Evolutionary conservation across 331 rosid genomes (phyloP).

Genomic region (Malus hybrid): DNA sequence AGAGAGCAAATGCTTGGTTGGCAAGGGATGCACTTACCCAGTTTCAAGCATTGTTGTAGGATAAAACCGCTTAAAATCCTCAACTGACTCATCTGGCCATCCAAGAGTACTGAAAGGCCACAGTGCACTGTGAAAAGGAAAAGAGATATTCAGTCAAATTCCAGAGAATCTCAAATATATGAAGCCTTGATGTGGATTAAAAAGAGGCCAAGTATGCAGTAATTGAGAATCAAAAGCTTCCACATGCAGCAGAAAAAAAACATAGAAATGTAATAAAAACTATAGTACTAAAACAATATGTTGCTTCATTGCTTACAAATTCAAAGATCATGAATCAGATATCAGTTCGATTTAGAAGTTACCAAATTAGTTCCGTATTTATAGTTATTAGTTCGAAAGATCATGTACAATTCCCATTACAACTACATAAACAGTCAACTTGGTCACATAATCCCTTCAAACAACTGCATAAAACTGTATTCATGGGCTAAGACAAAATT

Average conservation of each 20-base stretch:
- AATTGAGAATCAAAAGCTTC: not conserved
- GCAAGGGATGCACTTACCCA: slow-evolving; percentile 51
- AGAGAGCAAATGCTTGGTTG: too few relatives aligned
- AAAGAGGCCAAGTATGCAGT: not conserved
- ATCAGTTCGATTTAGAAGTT: not conserved
- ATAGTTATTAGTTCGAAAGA: not conserved
- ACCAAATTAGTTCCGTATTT: not conserved
- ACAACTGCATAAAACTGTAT: not conserved
- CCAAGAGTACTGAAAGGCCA: slow-evolving; percentile 99
- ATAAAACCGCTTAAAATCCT: slow-evolving; percentile 69
- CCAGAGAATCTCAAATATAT: not conserved
- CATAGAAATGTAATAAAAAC: not conserved
- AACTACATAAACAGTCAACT: not conserved
- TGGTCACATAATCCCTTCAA: not conserved
- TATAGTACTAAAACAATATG: not conserved
- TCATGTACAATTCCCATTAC: not conserved
- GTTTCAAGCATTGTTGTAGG: slow-evolving; percentile 98
- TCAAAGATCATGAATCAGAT: not conserved
- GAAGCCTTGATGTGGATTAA: not conserved
- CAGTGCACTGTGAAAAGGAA: slow-evolving; percentile 53
- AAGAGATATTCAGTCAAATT: slow-evolving; percentile 15
- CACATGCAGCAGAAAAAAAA: not conserved
- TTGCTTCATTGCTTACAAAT: not conserved
- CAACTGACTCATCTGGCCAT: slow-evolving; percentile 77
- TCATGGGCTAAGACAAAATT: not conserved